Evolutionary conservation across 192 early-diverging fungal genomes (phyloP), one percentile per base, ranked within the genome.

Genomic region (Podochytrium sp.): DNA sequence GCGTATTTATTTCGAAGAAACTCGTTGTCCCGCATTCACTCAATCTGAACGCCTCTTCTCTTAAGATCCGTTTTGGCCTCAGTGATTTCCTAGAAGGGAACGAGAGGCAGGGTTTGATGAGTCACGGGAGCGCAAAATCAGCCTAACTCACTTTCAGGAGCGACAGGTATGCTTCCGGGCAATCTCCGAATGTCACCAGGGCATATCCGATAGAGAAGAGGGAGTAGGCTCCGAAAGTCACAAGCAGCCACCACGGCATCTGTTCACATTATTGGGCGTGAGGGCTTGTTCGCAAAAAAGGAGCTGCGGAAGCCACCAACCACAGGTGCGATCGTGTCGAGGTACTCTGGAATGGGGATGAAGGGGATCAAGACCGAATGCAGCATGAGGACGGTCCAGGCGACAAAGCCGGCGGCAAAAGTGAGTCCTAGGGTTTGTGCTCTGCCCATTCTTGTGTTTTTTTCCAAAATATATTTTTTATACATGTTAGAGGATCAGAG

Each of bases 221-320:
- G 35, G 92, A 92, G 80, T 97, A 96, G n/a, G 93, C 84, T 5
- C 95, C 95, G 76, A 97, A 94, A 1, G 87, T 77, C 38, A 97
- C 92, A 34, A 96, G 65, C 4, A 71, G 76, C 91, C 92, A 93
- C 78, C 89, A 89, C 1, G 93, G 92, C 23, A 95, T 72, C 91
- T 94, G 78, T 32, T 43, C 7, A 1, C 18, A 18, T 14, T 16
- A n/a, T n/a, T n/a, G n/a, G n/a, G n/a, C n/a, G n/a, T n/a, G n/a
- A n/a, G n/a, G n/a, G n/a, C n/a, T n/a, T n/a, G n/a, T n/a, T n/a
- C 27, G 43, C 1, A 74, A 23, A 2, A 71, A 4, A 23, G 55
- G 20, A 14, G 6, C 14, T n/a, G 16, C 12, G 42, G 37, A 39
- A 20, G 32, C 2, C 4, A 56, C 67, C 51, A 20, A 62, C 71